Conservation (phyloP, 371 early-diverging fungal species). For the Mucor lusitanicus region DNA sequence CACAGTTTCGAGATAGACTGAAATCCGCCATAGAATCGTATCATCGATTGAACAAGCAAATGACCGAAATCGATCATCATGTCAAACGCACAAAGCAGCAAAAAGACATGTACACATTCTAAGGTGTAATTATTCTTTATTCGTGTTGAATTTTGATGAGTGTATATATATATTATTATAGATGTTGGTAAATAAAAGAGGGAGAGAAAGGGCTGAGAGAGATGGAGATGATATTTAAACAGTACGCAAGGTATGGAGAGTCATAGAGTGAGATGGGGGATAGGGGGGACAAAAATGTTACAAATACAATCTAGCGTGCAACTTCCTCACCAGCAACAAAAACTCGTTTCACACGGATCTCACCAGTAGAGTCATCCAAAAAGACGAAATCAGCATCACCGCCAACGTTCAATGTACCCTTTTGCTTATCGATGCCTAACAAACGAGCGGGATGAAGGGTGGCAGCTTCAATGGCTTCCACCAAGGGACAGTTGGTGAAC, state of each 20-base stretch:
- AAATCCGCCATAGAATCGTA: conserved; percentile 13
- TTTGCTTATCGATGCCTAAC: conserved; percentile 70
- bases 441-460: conserved; percentile 82
- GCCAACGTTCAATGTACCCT: conserved; percentile 76
- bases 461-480: conserved; percentile 86
- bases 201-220: not conserved
- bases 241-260: not conserved
- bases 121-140: not conserved
- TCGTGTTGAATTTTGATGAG: not conserved
- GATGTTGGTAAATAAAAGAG: not conserved
- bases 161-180: not conserved
- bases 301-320: conserved; percentile 9
- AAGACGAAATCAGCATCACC: conserved; percentile 85
- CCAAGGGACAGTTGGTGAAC: conserved; percentile 77
- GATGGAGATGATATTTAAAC: not conserved
- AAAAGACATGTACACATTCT: conserved; percentile 32
- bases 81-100: conserved; percentile 21
- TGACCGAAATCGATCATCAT: conserved; percentile 9
- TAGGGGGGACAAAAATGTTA: not conserved
- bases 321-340: conserved; percentile 80
- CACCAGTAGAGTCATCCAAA: conserved; percentile 58
- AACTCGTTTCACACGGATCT: conserved; percentile 66
- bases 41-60: conserved; percentile 10
- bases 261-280: no score
- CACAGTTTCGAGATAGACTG: conserved; percentile 21